Conservation (phyloP, 257 asterid species). For the Handroanthus guayacan region DNA sequence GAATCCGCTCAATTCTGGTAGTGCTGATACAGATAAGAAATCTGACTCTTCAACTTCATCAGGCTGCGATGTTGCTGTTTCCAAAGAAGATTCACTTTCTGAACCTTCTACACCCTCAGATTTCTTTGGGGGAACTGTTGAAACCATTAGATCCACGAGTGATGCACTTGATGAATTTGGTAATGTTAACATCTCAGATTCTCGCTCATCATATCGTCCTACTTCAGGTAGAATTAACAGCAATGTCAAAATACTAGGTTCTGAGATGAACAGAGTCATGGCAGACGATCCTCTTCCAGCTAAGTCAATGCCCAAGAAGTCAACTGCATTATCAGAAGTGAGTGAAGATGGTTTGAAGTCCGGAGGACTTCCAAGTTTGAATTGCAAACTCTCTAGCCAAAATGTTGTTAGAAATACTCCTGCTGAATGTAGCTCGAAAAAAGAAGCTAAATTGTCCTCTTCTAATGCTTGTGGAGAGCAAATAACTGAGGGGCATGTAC, state of each 20-base stretch:
- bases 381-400: conserved; percentile 34
- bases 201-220: conserved; percentile 37
- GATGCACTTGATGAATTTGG: conserved; percentile 42
- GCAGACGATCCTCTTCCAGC: conserved; percentile 35
- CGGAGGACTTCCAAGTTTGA: conserved; percentile 39
- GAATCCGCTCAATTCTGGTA: conserved; percentile 31
- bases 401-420: conserved; percentile 27
- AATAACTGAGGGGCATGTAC: conserved; percentile 26
- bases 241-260: conserved; percentile 34
- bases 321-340: conserved; percentile 39
- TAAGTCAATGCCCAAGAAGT: conserved; percentile 39
- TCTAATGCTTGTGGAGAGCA: conserved; percentile 20
- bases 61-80: conserved; percentile 41
- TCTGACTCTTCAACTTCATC: conserved; percentile 49
- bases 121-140: conserved; percentile 71
- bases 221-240: conserved; percentile 32
- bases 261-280: conserved; percentile 36
- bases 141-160: conserved; percentile 47
- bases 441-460: conserved; percentile 40
- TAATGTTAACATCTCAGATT: conserved; percentile 39
- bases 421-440: conserved; percentile 24
- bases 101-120: conserved; percentile 66
- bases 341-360: conserved; percentile 38
- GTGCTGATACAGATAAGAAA: conserved; percentile 33
- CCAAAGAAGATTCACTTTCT: conserved; percentile 51